Percentiles rank a stretch among this genome's conserved stretches.
These are phyloP conservation scores for Aspergillus udagawae DNA, from an alignment of 2,329 filamentous ascomycete species.

Conservation along the genomic window DNA sequence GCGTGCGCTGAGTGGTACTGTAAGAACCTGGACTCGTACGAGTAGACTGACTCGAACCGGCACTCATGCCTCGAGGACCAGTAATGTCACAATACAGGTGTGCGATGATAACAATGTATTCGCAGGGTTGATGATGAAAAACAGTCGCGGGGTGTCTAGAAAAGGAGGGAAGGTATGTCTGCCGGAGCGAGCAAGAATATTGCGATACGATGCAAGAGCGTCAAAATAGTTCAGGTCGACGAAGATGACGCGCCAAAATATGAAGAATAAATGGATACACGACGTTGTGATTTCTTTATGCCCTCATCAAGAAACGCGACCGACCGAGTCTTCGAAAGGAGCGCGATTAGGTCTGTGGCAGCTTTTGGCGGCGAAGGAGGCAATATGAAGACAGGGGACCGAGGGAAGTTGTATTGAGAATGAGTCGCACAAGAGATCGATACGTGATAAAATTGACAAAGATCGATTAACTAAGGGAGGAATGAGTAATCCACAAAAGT, in stretches of 20 bases:
- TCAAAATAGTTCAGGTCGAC: background rate
- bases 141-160: background rate
- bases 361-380: slow-evolving; percentile 3
- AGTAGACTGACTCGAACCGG: slow-evolving; percentile 39
- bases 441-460: background rate
- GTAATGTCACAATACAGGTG: background rate
- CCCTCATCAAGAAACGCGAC: background rate
- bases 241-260: background rate
- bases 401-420: slow-evolving; percentile 4
- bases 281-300: background rate
- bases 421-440: background rate
- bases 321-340: background rate
- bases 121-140: background rate
- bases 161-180: background rate
- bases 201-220: background rate
- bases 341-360: background rate
- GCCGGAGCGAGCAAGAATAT: background rate
- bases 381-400: slow-evolving; percentile 17
- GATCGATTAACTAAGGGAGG: background rate
- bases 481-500: slow-evolving; percentile 11
- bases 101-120: background rate
- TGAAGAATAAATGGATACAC: background rate
- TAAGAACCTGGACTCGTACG: slow-evolving; percentile 40
- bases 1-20: slow-evolving; percentile 36
- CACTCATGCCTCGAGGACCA: slow-evolving; percentile 36